Percentiles rank a stretch among this genome's conserved stretches.
phyloP scores from a whole-genome alignment of 352 stramenopile genomes.

The Thalassiosira exigua region DNA sequence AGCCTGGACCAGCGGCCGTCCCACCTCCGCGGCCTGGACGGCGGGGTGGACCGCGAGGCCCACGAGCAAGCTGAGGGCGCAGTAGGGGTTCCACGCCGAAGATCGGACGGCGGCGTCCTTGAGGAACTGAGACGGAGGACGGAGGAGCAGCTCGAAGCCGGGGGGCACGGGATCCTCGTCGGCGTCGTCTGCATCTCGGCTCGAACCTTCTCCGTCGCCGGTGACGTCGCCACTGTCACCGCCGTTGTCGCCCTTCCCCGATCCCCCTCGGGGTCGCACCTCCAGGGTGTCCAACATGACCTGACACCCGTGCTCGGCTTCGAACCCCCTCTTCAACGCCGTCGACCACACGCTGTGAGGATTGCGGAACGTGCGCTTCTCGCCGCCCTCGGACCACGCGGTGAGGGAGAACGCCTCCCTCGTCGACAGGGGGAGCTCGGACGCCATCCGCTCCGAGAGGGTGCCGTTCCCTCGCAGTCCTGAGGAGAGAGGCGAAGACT shows the following conservation, averaged over 20 bases:
- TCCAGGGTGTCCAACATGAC: slow-evolving; percentile 49
- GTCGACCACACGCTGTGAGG: slow-evolving; percentile 42
- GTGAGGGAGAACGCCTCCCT: slow-evolving; percentile 52
- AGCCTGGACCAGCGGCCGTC: slow-evolving; percentile 1
- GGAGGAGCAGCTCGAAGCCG: too few species aligned
- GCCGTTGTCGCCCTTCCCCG: slow-evolving; percentile 2
- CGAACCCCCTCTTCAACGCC: slow-evolving; percentile 42
- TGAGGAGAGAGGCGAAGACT: too few species aligned
- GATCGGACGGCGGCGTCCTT: slow-evolving; percentile 14
- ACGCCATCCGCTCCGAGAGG: too few species aligned
- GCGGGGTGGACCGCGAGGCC: slow-evolving; percentile 31
- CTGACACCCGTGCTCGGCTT: slow-evolving; percentile 37
- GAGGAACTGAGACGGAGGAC: slow-evolving; percentile 9
- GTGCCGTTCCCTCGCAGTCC: too few species aligned
- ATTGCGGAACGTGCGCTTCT: slow-evolving; percentile 2
- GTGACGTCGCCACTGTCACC: neutral
- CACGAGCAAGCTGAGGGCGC: slow-evolving; percentile 50
- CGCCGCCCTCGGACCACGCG: neutral
- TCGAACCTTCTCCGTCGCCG: slow-evolving; percentile 15
- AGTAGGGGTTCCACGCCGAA: slow-evolving; percentile 50
- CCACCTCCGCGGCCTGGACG: slow-evolving; percentile 35
- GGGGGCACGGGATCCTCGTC: too few species aligned
- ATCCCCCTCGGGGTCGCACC: slow-evolving; percentile 20
- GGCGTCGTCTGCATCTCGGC: too few species aligned
- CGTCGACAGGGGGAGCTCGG: neutral